Percentiles rank a stretch among this genome's conserved stretches.
These are phyloP conservation scores for Luffa acutangula DNA, from an alignment of 306 rosid species.

Conservation along the genomic window DNA sequence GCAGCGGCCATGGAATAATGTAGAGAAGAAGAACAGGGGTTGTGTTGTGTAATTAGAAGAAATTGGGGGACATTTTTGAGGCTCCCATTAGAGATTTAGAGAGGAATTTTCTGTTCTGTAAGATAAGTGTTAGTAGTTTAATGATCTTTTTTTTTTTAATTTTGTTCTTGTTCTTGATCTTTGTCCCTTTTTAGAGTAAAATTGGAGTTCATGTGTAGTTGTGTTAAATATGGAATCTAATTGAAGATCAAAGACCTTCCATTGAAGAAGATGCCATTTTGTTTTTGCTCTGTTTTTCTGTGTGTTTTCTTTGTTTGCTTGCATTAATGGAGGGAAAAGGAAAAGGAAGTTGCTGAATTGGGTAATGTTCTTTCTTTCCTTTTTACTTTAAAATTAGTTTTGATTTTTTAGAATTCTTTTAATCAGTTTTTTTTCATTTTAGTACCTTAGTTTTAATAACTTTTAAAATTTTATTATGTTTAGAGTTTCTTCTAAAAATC, in stretches of 20 bases:
- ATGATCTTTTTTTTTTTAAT: background rate
- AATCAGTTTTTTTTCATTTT: no score
- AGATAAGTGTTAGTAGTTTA: background rate
- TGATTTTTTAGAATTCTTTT: no score
- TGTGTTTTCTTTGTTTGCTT: background rate
- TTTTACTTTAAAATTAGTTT: no score
- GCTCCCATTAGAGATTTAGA: conserved; percentile 5
- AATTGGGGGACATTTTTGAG: background rate
- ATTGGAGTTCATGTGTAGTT: background rate
- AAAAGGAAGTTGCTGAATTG: no score
- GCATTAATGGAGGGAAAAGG: no score
- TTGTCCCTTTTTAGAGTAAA: background rate
- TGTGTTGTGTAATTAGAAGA: background rate
- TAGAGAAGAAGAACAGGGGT: background rate
- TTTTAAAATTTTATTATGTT: no score
- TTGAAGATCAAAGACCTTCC: background rate
- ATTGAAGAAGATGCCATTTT: no score
- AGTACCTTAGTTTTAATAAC: no score
- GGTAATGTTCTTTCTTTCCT: no score
- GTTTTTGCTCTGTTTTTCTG: background rate
- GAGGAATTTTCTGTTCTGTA: background rate
- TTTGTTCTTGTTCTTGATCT: background rate
- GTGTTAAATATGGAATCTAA: background rate
- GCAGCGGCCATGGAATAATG: background rate
- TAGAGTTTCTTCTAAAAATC: no score